Base-by-base conservation (phyloP, 768 basidiomycete species). In the Trametopsis cervina region DNA sequence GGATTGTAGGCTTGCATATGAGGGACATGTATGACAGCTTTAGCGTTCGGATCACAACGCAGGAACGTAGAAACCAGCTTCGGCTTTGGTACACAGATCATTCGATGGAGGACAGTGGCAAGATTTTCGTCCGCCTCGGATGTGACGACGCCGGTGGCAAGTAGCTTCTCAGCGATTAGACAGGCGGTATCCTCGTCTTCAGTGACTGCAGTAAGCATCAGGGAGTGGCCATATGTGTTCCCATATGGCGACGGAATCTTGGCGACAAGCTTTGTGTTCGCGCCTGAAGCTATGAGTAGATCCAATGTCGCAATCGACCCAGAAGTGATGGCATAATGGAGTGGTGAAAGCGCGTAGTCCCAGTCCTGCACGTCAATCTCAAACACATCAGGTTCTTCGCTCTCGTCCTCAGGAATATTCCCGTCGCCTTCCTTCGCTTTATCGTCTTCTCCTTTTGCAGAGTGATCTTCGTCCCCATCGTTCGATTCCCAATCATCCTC, bases 311-410 rank as follows among this genome's bases (percentile, higher is more conserved):
- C 57, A 1, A 71, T 48, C 1, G 75, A 74, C 1, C 69, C 76
- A 20, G 66, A 75, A 4, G 78, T 57, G 37, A 76, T 69, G 2
- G 74, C 80, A 55, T 76, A 77, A 22, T 64, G 64, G 22, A 82
- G 66, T 2, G 81, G 70, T 1, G 74, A 71, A 50, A 78, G 72
- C 3, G 69, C 68, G 47, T 75, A 71, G 57, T 82, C 81, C 81
- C 80, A 84, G 57, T 82, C 80, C 0, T 67, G 46, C 1, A 67
- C 64, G 39, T 80, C 68, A 51, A 81, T 55, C 38, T 78, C 74
- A n/a, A 82, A 65, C 25, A 83, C 63, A 48, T 82, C 80, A 0
- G 77, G 77, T 27, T 65, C 63, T 38, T 76, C 72, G 3, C 66
- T 61, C 4, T 71, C 63, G 54, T 78, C 77, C 36, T 78, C 78